Conservation (phyloP, 2,329 filamentous ascomycete species). For the Sporothrix sp. region DNA sequence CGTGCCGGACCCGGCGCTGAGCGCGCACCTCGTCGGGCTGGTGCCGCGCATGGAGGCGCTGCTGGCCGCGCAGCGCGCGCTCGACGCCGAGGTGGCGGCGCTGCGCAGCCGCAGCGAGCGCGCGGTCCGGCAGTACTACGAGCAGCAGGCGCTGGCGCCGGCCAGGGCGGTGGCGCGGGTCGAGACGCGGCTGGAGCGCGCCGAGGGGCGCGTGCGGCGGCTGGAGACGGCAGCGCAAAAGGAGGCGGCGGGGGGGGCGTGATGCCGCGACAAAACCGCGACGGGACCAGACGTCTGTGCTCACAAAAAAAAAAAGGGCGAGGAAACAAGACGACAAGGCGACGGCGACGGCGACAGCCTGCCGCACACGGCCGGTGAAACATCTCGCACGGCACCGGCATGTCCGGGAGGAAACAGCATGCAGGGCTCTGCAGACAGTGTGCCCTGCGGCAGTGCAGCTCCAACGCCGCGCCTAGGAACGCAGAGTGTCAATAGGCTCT, state of each 20-base stretch:
- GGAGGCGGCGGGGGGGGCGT: conserved; percentile 29
- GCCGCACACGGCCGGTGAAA: too few species aligned
- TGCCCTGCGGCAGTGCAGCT: too few species aligned
- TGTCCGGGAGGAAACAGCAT: too few species aligned
- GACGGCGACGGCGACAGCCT: too few species aligned
- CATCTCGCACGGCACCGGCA: too few species aligned
- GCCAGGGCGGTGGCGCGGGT: conserved; percentile 61
- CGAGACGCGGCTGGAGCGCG: conserved; percentile 55
- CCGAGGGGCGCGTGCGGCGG: conserved; percentile 56
- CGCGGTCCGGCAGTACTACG: conserved; percentile 62
- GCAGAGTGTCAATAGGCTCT: too few species aligned
- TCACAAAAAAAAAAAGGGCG: too few species aligned
- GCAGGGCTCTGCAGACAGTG: too few species aligned
- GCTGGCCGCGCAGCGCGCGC: conserved; percentile 50
- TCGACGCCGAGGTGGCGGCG: conserved; percentile 52
- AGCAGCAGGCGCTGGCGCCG: conserved; percentile 57
- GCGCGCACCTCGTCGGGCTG: conserved; percentile 47
- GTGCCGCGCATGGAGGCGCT: conserved; percentile 52
- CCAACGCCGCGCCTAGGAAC: too few species aligned
- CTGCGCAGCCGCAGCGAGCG: conserved; percentile 54
- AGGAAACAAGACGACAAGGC: too few species aligned
- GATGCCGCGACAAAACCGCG: too few species aligned
- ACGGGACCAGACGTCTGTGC: too few species aligned
- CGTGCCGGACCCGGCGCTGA: conserved; percentile 45
- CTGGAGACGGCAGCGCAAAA: conserved; percentile 49